Evolutionary conservation across 371 early-diverging fungal genomes (phyloP), one percentile per base, ranked within the genome.

Genomic region (Umbelopsis sp.): DNA sequence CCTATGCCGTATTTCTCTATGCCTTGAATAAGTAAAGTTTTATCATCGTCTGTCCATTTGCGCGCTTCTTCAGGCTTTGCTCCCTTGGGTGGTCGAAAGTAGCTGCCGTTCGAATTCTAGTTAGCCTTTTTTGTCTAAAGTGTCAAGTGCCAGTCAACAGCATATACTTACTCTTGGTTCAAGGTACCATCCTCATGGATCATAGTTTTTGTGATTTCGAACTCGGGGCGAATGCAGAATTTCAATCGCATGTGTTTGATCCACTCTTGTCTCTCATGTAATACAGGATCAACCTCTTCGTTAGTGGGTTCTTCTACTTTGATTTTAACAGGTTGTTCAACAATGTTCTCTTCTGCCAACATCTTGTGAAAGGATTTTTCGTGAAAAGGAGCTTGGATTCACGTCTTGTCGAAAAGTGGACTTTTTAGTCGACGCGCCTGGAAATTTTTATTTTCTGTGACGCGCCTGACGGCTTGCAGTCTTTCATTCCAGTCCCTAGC

Each of bases 1-100:
- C 96, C 94, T 72, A 96, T 93, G 20, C 96, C 96, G 69, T 94
- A 80, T 68, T 88, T 89, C 70, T 91, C 90, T 52, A 96, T 93
- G 2, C 96, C 94, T 68, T 91, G 76, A 65, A 93, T 89, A 37
- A 97, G 79, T 62, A 92, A 75, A 16, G 68, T 71, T 51, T 89
- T 88, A 74, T 96, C 95, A 41, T 85, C 86, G 1, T 93, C 93
- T 35, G 92, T 93, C 96, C 96, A 96, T 81, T 91, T 92, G 51
- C 92, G 86, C 18, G 83, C 81, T 38, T 81, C 80, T 64, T 86
- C 85, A 45, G 53, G 57, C 65, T 74, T 70, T 24, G 71, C 69
- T 22, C 84, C 89, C 71, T 88, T 89, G 9, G 92, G 92, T 29
- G 93, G 93, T 41, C 92, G 86, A 74, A 95, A 94, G 75, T 95